These are phyloP conservation scores for Candida sojae DNA, from an alignment of 1,139 yeast species.

Conservation along the genomic window DNA sequence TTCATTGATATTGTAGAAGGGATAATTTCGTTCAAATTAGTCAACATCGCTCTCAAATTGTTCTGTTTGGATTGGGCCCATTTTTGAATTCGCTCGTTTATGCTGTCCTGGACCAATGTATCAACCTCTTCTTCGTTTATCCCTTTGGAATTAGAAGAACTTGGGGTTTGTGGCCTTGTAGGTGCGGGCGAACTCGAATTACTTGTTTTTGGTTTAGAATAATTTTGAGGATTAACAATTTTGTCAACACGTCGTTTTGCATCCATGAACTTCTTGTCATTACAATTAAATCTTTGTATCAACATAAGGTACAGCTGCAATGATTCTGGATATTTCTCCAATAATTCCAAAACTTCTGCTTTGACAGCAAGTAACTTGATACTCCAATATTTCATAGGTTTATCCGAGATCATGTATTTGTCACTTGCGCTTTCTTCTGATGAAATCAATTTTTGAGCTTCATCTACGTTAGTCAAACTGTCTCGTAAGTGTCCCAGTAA, in stretches of 20 bases:
- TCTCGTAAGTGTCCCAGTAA: conserved; percentile 76
- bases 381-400: conserved; percentile 70
- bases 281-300: conserved; percentile 62
- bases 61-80: conserved; percentile 82
- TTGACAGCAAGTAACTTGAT: conserved; percentile 64
- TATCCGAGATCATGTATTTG: conserved; percentile 41
- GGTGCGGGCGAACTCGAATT: conserved; percentile 18
- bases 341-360: conserved; percentile 83
- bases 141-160: conserved; percentile 17
- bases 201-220: conserved; percentile 13
- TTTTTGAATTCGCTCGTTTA: conserved; percentile 12
- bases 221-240: conserved; percentile 53
- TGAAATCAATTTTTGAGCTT: conserved; percentile 58
- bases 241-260: conserved; percentile 80
- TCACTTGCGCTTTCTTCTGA: conserved; percentile 26
- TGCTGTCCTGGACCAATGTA: conserved; percentile 14
- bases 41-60: conserved; percentile 72
- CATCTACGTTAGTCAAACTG: conserved; percentile 54
- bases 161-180: conserved; percentile 7
- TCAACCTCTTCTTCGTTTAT: conserved; percentile 41
- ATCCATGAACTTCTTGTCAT: conserved; percentile 67
- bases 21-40: conserved; percentile 64
- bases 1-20: conserved; percentile 58
- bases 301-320: conserved; percentile 60
- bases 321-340: conserved; percentile 70